Base-by-base conservation (phyloP, 2,329 filamentous ascomycete species). In the Aspergillus awamori region DNA sequence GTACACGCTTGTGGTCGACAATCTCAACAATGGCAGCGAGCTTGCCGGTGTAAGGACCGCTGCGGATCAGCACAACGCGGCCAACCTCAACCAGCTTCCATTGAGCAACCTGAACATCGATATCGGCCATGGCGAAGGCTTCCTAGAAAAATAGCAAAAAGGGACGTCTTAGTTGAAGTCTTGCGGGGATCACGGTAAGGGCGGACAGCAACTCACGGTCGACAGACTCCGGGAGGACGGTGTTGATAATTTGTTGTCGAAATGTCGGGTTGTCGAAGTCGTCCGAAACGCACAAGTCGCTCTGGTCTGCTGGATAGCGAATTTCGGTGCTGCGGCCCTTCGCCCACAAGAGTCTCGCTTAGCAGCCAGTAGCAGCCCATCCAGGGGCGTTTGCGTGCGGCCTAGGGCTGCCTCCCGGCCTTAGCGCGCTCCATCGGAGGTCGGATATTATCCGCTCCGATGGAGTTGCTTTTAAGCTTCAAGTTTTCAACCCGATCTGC, bases 1-100 rank as follows among this genome's bases (percentile, higher is more conserved):
- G 80, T 96, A 99, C 95, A 84, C 95, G 93, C 89, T 97, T 97
- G 90, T 99, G 94, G 85, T 99, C 95, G 85, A 99, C 95, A 83
- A 99, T 98, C 89, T 99, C 94, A 83, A 97, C 93, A 78, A 99
- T 94, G 76, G 89, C 85, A 77, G 93, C 96, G 76, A 98, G 88
- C 81, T 91, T 91, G 84, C 93, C 93, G 73, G 85, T 84, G 85
- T 84, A 91, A 75, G 89, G 88, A 78, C 93, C 90, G 79, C 87
- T 84, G 82, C 92, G 90, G 85, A 98, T 89, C 81, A 96, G 88
- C 81, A 97, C 90, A 79, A 99, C 89, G 81, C 95, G 93, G 89
- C 95, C 95, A 82, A 97, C 92, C 89, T 99, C 93, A 81, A 99
- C 93, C 83, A 93, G 87, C 86, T 93, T 93, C 93, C 93, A 96